These are phyloP conservation scores for Guillardia theta DNA, from an alignment of 78 protist genomes.

Conservation along the genomic window DNA sequence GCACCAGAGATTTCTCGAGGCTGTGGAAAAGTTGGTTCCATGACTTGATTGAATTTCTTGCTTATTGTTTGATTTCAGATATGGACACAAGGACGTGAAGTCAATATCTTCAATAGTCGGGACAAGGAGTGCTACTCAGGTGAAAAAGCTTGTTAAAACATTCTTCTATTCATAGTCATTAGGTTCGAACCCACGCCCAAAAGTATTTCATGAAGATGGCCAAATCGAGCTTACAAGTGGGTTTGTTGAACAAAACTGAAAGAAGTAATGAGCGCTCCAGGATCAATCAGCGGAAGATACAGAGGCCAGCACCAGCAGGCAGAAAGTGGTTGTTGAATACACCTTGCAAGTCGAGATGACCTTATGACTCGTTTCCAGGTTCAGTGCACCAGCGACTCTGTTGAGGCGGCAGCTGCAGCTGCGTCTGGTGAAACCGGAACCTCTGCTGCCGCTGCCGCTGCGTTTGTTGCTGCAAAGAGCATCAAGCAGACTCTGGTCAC, in stretches of 20 bases:
- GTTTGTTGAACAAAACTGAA: too few relatives aligned
- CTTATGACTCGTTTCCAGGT: too few relatives aligned
- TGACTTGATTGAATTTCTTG: too few relatives aligned
- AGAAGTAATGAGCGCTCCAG: neutral
- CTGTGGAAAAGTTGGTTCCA: neutral
- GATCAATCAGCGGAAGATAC: neutral
- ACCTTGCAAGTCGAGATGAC: too few relatives aligned
- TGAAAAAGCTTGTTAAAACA: neutral
- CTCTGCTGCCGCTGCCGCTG: neutral
- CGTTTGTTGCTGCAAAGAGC: neutral
- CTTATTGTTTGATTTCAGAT: too few relatives aligned
- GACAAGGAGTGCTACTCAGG: constrained; percentile 48
- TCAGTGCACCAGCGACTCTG: too few relatives aligned
- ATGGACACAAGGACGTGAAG: constrained; percentile 50
- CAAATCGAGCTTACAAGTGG: neutral
- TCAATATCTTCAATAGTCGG: constrained; percentile 37
- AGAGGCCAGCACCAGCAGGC: neutral
- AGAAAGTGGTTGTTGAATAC: too few relatives aligned
- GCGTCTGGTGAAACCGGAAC: neutral
- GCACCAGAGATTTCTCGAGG: neutral
- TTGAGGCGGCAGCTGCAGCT: too few relatives aligned
- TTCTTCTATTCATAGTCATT: neutral
- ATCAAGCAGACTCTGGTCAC: neutral
- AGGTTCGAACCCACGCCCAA: constrained; percentile 51
- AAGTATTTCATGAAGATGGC: constrained; percentile 34